A percentile compares a stretch with the other conserved stretches of the same genome.
Evolutionary conservation across 129 eudicot genomes (phyloP).

Genomic region (Flaveria ramosissima): DNA sequence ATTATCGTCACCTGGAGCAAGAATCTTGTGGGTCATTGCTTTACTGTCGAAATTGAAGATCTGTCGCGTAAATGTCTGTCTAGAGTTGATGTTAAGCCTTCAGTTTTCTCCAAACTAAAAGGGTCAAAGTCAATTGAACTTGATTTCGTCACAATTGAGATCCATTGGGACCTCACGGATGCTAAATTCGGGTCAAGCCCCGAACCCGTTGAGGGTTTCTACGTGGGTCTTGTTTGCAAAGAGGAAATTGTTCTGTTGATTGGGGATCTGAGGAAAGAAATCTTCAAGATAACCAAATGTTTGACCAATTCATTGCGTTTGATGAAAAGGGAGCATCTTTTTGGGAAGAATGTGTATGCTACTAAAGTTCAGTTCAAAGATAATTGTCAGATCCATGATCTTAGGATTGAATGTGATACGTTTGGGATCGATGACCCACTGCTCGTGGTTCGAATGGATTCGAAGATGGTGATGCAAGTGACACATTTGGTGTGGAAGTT

Average conservation of each 20-base stretch:
- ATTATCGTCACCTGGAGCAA: slow-evolving; percentile 69
- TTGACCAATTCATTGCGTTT: slow-evolving; percentile 41
- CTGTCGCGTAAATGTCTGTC: slow-evolving; percentile 49
- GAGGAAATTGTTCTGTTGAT: slow-evolving; percentile 59
- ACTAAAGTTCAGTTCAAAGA: slow-evolving; percentile 73
- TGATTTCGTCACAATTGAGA: slow-evolving; percentile 52
- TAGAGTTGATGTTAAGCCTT: slow-evolving; percentile 73
- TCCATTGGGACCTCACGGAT: slow-evolving; percentile 72
- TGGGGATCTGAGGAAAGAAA: slow-evolving; percentile 81
- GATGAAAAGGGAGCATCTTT: slow-evolving; percentile 67
- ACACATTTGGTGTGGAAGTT: slow-evolving; percentile 76
- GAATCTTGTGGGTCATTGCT: slow-evolving; percentile 76
- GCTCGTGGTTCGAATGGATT: slow-evolving; percentile 61
- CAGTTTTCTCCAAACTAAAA: slow-evolving; percentile 66
- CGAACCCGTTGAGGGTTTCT: slow-evolving; percentile 71
- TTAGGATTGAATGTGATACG: slow-evolving; percentile 68
- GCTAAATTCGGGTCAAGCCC: slow-evolving; percentile 79
- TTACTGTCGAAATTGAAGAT: slow-evolving; percentile 64
- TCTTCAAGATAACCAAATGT: slow-evolving; percentile 53
- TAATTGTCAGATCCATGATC: slow-evolving; percentile 60
- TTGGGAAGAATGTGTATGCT: slow-evolving; percentile 59
- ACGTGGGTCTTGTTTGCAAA: slow-evolving; percentile 54
- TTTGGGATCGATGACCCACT: slow-evolving; percentile 44
- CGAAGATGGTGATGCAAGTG: slow-evolving; percentile 68
- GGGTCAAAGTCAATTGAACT: slow-evolving; percentile 59